phyloP scores from a whole-genome alignment of 164 flowering plant species.

The Vitis rotundifolia region DNA sequence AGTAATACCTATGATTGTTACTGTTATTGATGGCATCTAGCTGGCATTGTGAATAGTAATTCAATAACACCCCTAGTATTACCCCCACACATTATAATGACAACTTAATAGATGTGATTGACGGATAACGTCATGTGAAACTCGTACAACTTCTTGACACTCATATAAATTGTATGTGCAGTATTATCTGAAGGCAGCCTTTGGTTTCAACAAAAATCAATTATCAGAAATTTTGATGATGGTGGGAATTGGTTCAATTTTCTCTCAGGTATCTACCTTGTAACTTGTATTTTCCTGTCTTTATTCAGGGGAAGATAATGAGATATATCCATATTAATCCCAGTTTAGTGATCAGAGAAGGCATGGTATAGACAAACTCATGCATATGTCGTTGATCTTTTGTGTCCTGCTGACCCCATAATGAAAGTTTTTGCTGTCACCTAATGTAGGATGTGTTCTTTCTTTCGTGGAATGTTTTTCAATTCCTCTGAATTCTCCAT shows the following conservation, averaged over 20 bases:
- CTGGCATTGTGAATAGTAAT: too few species aligned
- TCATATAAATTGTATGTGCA: slow-evolving; percentile 31
- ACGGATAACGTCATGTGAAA: not conserved
- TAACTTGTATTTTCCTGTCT: not conserved
- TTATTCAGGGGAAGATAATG: not conserved
- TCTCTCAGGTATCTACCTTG: slow-evolving; percentile 67
- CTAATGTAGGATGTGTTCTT: not conserved
- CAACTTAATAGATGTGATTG: not conserved
- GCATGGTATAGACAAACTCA: too few species aligned
- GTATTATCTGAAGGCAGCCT: slow-evolving; percentile 86
- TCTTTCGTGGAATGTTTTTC: not conserved
- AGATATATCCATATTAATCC: too few species aligned
- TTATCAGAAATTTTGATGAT: slow-evolving; percentile 75
- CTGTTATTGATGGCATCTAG: too few species aligned
- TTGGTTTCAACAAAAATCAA: slow-evolving; percentile 81
- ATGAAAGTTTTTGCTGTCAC: too few species aligned
- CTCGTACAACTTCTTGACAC: not conserved
- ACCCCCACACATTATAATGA: too few species aligned
- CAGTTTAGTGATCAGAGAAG: too few species aligned
- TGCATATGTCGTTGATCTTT: too few species aligned
- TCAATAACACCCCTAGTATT: too few species aligned
- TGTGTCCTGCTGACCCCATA: too few species aligned
- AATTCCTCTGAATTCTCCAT: not conserved
- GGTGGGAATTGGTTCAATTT: slow-evolving; percentile 85
- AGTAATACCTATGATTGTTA: not conserved